Base-by-base conservation (phyloP, 2,329 filamentous ascomycete species). In the Alternaria dauci region DNA sequence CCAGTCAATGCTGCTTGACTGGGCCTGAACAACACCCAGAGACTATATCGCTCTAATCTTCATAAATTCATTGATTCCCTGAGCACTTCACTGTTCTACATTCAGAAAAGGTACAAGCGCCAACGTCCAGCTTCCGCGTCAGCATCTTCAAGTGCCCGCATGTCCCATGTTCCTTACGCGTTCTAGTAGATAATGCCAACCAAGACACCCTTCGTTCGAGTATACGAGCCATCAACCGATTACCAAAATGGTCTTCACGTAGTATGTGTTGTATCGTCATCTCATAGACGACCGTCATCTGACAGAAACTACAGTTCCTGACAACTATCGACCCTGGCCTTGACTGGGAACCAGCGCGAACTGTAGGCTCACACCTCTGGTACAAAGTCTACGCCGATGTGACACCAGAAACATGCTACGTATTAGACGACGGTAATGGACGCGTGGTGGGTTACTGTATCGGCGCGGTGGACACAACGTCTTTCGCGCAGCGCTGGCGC, bases 401-500 rank as follows among this genome's bases (percentile, higher is more conserved):
- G 5, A 65, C 68, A 0, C 73, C 74, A 2, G 41, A 57, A 16
- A 75, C 73, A 20, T 78, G 76, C 57, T 75, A 78, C 58, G 72
- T 79, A 1, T 68, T 80, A 16, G 78, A 79, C 48, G 67, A 73
- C 53, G 74, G 73, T 30, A 51, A 59, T 16, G 76, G 75, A 1
- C 62, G 65, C 18, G 73, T 72, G 0, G 73, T 79, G 5, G 77
- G 78, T n/a, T 80, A 80, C 59, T 76, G 78, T 26, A 74, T 80
- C 46, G 78, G 77, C 11, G 71, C 76, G 0, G 53, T 70, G 5
- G 61, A 71, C 48, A 79, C 76, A 0, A 23, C 50, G 5, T 38
- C 39, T 4, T 77, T 79, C 39, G 65, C 67, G 2, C 44, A 67
- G 28, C 63, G 62, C 34, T 79, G 74, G 72, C 67, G 61, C n/a